These are phyloP conservation scores for Sugiyamaella neomexicana DNA, from an alignment of 1,139 yeast genomes.

Conservation along the genomic window DNA sequence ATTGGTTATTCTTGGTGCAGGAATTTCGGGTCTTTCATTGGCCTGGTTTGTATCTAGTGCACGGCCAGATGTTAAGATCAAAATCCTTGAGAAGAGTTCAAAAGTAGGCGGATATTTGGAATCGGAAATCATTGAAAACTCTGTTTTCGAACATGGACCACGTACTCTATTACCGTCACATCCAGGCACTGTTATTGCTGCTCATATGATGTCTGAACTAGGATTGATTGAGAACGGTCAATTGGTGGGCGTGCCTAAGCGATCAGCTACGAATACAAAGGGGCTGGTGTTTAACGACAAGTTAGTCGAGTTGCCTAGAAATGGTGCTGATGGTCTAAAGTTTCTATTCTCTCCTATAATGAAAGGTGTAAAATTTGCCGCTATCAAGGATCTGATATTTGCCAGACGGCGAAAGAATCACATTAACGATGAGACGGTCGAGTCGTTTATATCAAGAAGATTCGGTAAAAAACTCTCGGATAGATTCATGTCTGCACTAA, in stretches of 20 bases:
- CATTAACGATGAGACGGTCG: conserved; percentile 67
- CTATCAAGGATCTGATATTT: conserved; percentile 43
- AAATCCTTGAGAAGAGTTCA: conserved; percentile 55
- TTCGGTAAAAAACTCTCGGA: conserved; percentile 63
- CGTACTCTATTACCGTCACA: conserved; percentile 45
- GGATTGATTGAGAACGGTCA: conserved; percentile 43
- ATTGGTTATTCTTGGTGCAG: conserved; percentile 66
- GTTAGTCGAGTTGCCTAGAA: conserved; percentile 39
- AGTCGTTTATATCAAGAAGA: conserved; percentile 64
- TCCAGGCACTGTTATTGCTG: conserved; percentile 38
- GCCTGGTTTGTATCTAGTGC: conserved; percentile 69
- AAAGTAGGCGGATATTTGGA: conserved; percentile 81
- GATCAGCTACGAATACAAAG: conserved; percentile 58
- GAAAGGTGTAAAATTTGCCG: conserved; percentile 41
- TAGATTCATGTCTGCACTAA: conserved; percentile 73
- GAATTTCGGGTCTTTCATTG: conserved; percentile 79
- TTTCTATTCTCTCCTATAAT: conserved; percentile 41
- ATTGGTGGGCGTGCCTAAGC: conserved; percentile 51
- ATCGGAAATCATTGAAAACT: conserved; percentile 39
- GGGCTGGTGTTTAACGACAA: conserved; percentile 49
- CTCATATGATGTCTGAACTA: conserved; percentile 46
- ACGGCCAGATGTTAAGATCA: conserved; percentile 63
- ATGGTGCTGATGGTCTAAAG: conserved; percentile 27
- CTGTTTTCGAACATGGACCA: conserved; percentile 45
- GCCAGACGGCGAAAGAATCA: conserved; percentile 36